Base-by-base conservation (phyloP, 257 asterid species). In the Primulina huaijiensis region DNA sequence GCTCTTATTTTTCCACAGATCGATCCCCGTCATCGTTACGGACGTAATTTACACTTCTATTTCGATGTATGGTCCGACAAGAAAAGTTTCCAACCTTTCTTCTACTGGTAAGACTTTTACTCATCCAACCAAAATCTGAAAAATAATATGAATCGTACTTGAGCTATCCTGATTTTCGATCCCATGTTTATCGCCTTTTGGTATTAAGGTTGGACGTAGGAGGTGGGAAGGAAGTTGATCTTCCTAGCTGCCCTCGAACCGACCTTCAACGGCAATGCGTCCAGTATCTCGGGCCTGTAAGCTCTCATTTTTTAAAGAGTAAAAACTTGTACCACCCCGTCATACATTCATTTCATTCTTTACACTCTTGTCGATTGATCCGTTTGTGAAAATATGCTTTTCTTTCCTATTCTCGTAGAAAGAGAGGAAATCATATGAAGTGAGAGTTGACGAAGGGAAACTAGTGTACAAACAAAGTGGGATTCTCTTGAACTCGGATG, bases 11-110 rank as follows among this genome's bases (percentile, higher is more conserved):
- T 57, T 11, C 5, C 2, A 4, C 73, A 90, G 97, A 90, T 90
- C 60, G 97, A 88, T 53, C 97, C 96, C 1, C 84, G 96, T 7
- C 97, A 88, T 78, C 87, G 91, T 17, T 90, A 89, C 73, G 96
- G 95, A 16, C 92, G 81, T 66, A 89, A 87, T 79, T 73, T 89
- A 27, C 92, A 86, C 74, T 79, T 90, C 61, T 90, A 88, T 69
- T 88, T 84, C 65, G 86, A 86, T 59, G 65, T 77, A 29, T 88
- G 96, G 96, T 79, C 74, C 16, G 85, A 63, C 4, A 83, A 80
- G 79, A 80, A 77, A 77, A 90, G 92, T 72, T 74, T 67, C 19
- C 87, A 90, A 63, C 96, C 96, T 59, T 90, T 89, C 85, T 89
- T 89, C 74, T 89, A 86, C 69, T 89, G 96, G 96, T 88, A 78